Evolutionary conservation across 108 stramenopile species (phyloP).

Genomic region (Nannochloropsis salina): DNA sequence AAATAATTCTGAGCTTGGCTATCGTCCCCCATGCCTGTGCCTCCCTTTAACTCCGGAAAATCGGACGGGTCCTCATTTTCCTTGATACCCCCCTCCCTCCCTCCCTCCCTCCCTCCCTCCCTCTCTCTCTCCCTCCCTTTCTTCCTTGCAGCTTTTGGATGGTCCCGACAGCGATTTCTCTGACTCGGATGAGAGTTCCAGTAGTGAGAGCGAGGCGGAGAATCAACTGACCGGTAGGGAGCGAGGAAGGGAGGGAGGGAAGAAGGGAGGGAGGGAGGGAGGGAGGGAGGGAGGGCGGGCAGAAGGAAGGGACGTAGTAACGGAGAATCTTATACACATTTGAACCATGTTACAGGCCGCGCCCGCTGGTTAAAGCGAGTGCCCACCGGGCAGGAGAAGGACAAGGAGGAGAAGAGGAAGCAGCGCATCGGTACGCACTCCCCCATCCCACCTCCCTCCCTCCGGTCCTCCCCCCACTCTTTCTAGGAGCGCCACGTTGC

Average conservation of each 20-base stretch:
- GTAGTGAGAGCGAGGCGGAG: not conserved
- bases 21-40: not conserved
- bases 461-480: no score
- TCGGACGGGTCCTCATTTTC: not conserved
- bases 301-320: not conserved
- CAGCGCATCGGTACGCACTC: not conserved
- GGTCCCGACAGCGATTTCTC: not conserved
- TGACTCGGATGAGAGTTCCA: not conserved
- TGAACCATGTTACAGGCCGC: not conserved
- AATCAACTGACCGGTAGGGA: not conserved
- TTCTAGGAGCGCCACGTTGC: no score
- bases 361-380: constrained; percentile 15
- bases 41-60: no score
- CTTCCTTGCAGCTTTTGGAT: not conserved
- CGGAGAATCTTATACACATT: not conserved
- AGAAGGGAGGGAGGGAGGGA: not conserved
- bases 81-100: not conserved
- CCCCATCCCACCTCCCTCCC: no score
- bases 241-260: not conserved
- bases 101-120: constrained; percentile 10
- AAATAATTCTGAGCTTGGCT: not conserved
- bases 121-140: not conserved
- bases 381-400: constrained; percentile 11
- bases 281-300: not conserved
- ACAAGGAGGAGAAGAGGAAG: constrained; percentile 4